These are phyloP conservation scores for Thermomyces lanuginosus DNA, from an alignment of 2,329 filamentous ascomycete species.

Conservation along the genomic window DNA sequence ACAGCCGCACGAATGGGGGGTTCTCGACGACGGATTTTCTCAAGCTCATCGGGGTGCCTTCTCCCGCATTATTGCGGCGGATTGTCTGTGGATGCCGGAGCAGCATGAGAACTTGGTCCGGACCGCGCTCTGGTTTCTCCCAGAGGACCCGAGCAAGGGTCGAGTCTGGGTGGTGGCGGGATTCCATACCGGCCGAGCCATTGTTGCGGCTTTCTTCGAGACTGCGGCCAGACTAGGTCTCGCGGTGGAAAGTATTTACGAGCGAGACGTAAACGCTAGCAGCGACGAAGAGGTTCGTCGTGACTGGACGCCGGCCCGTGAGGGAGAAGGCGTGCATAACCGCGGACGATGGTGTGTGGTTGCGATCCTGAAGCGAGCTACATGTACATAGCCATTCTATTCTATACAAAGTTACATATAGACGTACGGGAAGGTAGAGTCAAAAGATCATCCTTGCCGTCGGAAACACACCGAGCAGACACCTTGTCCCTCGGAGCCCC, in stretches of 20 bases:
- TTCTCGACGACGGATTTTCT: constrained; percentile 26
- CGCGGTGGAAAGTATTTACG: constrained; percentile 37
- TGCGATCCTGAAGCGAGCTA: constrained; percentile 23
- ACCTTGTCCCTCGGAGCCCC: constrained; percentile 7
- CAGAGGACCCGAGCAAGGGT: constrained; percentile 14
- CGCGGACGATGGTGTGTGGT: constrained; percentile 43
- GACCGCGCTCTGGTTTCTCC: constrained; percentile 41
- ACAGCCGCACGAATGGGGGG: constrained; percentile 41
- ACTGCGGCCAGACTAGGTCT: constrained; percentile 28
- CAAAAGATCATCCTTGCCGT: constrained; percentile 1
- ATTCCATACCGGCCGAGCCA: constrained; percentile 43
- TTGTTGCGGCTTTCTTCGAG: constrained; percentile 41
- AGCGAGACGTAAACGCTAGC: constrained; percentile 35
- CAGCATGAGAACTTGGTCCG: constrained; percentile 40
- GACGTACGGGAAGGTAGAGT: too few species aligned
- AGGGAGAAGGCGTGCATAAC: constrained; percentile 34
- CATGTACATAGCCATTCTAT: too few species aligned
- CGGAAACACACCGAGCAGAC: constrained; percentile 9
- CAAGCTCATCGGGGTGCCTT: constrained; percentile 24
- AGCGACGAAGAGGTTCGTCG: constrained; percentile 25
- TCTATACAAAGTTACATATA: too few species aligned
- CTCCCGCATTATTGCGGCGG: constrained; percentile 41
- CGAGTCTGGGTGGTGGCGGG: constrained; percentile 38
- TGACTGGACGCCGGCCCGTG: constrained; percentile 28
- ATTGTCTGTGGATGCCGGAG: constrained; percentile 44